Base-by-base conservation (phyloP, 805 yeast genomes). In the Saturnispora sanitii region DNA sequence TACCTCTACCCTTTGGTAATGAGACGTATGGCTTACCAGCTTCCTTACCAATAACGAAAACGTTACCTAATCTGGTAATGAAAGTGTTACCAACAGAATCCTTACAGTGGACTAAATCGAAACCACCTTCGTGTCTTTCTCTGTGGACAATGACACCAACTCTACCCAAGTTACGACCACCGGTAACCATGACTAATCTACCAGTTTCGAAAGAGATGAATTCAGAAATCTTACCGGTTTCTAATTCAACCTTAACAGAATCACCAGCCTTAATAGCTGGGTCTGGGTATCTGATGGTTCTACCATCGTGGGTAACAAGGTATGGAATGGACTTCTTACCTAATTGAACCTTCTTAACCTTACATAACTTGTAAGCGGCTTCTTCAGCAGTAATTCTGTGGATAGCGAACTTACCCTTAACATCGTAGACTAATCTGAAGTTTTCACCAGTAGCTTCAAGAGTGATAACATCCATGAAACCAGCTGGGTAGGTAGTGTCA, bases 331-430 rank as follows among this genome's bases (percentile, higher is more conserved):
- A 95, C 75, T 79, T 86, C 83, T 90, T 92, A 71, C 98, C 97
- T 67, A 88, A 77, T 75, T 86, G 95, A 55, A 90, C 96, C 71
- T 83, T 86, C 83, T 86, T 92, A 61, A 90, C 97, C 77, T 88
- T 90, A 65, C 85, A 96, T 66, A 90, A 82, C 76, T 90, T 90
- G 92, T 92, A 90, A 57, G 88, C 68, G 62, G 96, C 96, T 78
- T 90, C 98, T 73, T 90, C 97, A 57, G 86, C 92, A 57, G 96
- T 84, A 75, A 90, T 90, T 77, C 98, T 87, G 94, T 90, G 98
- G 63, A 90, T 94, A 64, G 98, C 92, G 63, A 88, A 90, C 77
- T 96, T 88, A 73, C 97, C 98, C 79, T 90, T 90, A 68, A 86
- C 80, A 68, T 90, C 98, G 79, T 87, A 90, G 64, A 90, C 82